These are phyloP conservation scores for Sclerotinia spermophila DNA, from an alignment of 2,329 filamentous ascomycete genomes.

Conservation along the genomic window DNA sequence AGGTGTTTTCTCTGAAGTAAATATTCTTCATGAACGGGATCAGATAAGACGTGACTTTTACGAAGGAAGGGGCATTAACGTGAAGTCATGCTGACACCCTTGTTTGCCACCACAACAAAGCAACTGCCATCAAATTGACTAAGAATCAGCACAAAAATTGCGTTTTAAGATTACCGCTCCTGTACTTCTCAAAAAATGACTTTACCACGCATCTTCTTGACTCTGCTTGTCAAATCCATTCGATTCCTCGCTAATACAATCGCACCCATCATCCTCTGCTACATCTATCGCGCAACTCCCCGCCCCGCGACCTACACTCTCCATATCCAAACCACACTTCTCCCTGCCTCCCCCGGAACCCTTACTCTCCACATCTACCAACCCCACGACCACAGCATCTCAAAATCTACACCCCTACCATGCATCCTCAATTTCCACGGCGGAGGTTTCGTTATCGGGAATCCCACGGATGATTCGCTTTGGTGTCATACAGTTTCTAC, in stretches of 20 bases:
- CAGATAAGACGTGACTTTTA: background rate
- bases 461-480: slow-evolving; percentile 36
- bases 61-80: background rate
- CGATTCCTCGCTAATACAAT: slow-evolving; percentile 10
- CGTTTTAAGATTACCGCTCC: background rate
- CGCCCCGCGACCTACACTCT: background rate
- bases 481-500: slow-evolving; percentile 40
- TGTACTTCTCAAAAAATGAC: background rate
- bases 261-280: slow-evolving; percentile 6
- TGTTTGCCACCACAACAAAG: background rate
- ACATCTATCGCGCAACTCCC: background rate
- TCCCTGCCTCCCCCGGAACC: background rate
- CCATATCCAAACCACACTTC: background rate
- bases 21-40: background rate
- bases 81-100: background rate
- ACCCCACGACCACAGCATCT: background rate
- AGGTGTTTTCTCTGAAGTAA: background rate
- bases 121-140: background rate
- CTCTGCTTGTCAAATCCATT: slow-evolving; percentile 5
- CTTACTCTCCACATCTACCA: slow-evolving; percentile 14
- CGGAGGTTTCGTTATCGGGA: slow-evolving; percentile 38
- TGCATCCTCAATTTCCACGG: slow-evolving; percentile 40
- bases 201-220: slow-evolving; percentile 11
- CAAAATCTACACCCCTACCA: slow-evolving; percentile 21
- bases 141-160: background rate